These are phyloP conservation scores for Buxus sempervirens DNA, from an alignment of 164 flowering plant genomes.

Conservation along the genomic window DNA sequence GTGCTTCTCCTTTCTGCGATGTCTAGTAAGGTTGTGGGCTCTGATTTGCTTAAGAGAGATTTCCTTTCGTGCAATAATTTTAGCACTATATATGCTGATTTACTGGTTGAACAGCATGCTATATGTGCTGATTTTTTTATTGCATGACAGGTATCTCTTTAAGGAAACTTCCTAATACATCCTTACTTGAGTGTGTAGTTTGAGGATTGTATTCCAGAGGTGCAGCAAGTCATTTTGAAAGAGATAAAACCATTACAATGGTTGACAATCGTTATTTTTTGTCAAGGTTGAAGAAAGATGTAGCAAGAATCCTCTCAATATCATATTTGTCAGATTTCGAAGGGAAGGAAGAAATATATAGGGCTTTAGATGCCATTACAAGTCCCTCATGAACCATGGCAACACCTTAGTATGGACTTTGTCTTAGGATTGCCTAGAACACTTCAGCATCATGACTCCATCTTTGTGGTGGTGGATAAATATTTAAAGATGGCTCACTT, in stretches of 20 bases:
- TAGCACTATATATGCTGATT: background rate
- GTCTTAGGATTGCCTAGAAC: background rate
- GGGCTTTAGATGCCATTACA: background rate
- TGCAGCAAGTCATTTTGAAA: slow-evolving; percentile 8
- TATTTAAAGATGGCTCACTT: background rate
- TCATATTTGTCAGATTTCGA: background rate
- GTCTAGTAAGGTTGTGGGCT: slow-evolving; percentile 1
- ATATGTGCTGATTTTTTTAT: background rate
- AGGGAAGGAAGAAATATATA: slow-evolving; percentile 4
- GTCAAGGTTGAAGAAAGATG: slow-evolving; percentile 1
- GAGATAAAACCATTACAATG: slow-evolving; percentile 6
- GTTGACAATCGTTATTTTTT: background rate
- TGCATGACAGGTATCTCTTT: slow-evolving; percentile 6
- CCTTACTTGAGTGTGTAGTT: background rate
- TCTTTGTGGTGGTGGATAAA: background rate
- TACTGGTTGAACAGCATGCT: background rate
- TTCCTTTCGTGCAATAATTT: slow-evolving; percentile 5
- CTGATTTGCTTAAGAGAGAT: background rate
- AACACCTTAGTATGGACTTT: background rate
- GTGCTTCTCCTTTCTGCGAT: background rate
- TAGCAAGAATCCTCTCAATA: background rate
- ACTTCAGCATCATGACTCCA: background rate
- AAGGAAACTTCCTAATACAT: background rate
- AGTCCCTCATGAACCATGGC: background rate
- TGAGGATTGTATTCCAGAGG: slow-evolving; percentile 3